phyloP scores from a whole-genome alignment of 2,329 filamentous ascomycete genomes.

The Talaromyces funiculosus region DNA sequence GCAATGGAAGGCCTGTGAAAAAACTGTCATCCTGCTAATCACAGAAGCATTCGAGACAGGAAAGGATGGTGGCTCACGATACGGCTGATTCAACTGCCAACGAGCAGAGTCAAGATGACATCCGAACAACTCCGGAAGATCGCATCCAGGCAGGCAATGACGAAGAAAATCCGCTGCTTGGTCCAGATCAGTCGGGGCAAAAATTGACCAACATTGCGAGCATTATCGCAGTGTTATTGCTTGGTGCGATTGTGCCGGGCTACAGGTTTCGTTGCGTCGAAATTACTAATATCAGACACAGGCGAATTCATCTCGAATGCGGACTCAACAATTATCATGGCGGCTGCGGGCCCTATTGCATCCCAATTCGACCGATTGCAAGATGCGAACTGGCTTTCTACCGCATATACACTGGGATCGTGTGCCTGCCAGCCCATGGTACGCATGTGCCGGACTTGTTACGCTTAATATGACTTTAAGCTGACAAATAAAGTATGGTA shows the following conservation, averaged over 20 bases:
- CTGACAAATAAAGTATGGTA: constrained; percentile 42
- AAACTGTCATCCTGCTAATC: background rate
- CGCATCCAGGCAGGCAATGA: background rate
- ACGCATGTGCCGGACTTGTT: constrained; percentile 17
- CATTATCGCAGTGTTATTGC: constrained; percentile 25
- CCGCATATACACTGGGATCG: constrained; percentile 47
- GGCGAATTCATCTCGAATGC: constrained; percentile 62
- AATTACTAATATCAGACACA: constrained; percentile 15
- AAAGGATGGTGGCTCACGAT: background rate
- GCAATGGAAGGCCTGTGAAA: no score
- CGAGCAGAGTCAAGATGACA: background rate
- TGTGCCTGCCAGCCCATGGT: constrained; percentile 52
- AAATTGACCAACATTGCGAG: constrained; percentile 18
- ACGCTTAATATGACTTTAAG: background rate
- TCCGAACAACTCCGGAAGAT: background rate
- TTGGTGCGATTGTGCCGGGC: constrained; percentile 19
- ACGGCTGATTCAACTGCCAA: background rate
- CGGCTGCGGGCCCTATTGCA: constrained; percentile 58
- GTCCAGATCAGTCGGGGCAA: background rate
- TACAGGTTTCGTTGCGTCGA: background rate
- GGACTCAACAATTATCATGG: constrained; percentile 60
- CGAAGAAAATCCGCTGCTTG: constrained; percentile 2
- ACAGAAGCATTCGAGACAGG: background rate
- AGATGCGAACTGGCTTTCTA: constrained; percentile 55
- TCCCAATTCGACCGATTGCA: constrained; percentile 56